Evolutionary conservation across 495 filamentous ascomycete species (phyloP).

Genomic region (Penicillium crystallinum): DNA sequence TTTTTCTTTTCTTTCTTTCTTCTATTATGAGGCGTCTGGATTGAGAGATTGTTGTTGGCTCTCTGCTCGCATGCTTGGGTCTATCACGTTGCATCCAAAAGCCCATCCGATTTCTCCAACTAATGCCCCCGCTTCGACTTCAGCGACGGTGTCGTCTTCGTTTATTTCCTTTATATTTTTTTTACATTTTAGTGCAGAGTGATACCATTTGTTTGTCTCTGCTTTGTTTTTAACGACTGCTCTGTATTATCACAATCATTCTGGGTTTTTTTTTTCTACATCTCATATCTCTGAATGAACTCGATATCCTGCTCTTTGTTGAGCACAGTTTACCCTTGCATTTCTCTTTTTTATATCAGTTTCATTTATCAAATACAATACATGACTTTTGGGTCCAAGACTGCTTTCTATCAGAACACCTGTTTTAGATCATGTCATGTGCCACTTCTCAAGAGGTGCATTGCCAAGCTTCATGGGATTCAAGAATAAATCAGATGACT

Average conservation of each 20-base stretch:
- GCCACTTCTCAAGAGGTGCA: background rate
- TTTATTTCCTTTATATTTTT: constrained; percentile 10
- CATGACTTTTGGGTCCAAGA: background rate
- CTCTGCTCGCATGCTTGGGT: constrained; percentile 19
- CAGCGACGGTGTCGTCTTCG: constrained; percentile 20
- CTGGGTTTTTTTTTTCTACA: constrained; percentile 5
- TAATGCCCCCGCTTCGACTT: constrained; percentile 15
- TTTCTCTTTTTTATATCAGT: background rate
- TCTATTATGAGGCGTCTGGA: constrained; percentile 24
- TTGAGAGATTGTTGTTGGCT: constrained; percentile 20
- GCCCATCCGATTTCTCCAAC: constrained; percentile 19
- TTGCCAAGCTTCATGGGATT: background rate
- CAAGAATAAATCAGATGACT: background rate
- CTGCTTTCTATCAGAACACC: background rate
- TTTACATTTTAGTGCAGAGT: constrained; percentile 26
- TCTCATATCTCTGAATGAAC: constrained; percentile 7
- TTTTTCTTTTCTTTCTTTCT: constrained; percentile 17
- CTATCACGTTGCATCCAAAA: constrained; percentile 29
- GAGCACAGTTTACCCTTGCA: background rate
- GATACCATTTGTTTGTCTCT: constrained; percentile 37
- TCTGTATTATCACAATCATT: constrained; percentile 22
- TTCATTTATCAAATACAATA: background rate
- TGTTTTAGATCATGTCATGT: background rate
- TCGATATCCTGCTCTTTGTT: constrained; percentile 6
- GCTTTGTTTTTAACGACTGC: constrained; percentile 24